A percentile compares a stretch with the other conserved stretches of the same genome.
Evolutionary conservation across 164 flowering plant species (phyloP).

Genomic region (Vitis cinerea): DNA sequence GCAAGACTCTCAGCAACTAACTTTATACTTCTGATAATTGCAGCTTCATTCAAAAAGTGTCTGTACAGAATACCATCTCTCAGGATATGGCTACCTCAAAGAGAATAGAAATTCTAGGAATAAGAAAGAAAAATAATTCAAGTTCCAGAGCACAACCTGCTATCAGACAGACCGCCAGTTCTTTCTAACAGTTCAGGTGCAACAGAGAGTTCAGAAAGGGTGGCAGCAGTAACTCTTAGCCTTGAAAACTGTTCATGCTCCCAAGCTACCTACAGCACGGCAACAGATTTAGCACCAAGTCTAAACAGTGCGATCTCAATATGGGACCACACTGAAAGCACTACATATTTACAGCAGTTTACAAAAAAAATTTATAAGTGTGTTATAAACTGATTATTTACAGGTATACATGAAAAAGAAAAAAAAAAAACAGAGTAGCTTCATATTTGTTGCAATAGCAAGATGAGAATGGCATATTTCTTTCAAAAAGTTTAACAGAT

Average conservation of each 20-base stretch:
- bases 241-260: conserved; percentile 99
- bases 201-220: conserved; percentile 78
- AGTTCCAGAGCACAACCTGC: conserved; percentile 47
- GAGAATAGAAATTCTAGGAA: conserved; percentile 7
- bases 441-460: too few relatives aligned
- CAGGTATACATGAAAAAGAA: background rate
- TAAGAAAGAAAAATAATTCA: background rate
- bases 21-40: conserved; percentile 64
- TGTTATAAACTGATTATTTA: background rate
- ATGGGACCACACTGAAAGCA: background rate
- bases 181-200: conserved; percentile 79
- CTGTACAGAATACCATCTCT: conserved; percentile 37
- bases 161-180: conserved; percentile 79
- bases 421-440: too few relatives aligned
- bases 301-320: conserved; percentile 1
- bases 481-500: too few relatives aligned
- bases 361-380: too few relatives aligned
- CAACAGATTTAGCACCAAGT: conserved; percentile 21
- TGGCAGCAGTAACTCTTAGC: conserved; percentile 85
- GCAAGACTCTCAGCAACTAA: conserved; percentile 95
- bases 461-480: too few relatives aligned
- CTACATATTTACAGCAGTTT: background rate
- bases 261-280: conserved; percentile 93
- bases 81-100: conserved; percentile 12
- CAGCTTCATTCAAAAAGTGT: conserved; percentile 53